Conservation (phyloP, 2,329 filamentous ascomycete species). For the Nannizzia gypsea region DNA sequence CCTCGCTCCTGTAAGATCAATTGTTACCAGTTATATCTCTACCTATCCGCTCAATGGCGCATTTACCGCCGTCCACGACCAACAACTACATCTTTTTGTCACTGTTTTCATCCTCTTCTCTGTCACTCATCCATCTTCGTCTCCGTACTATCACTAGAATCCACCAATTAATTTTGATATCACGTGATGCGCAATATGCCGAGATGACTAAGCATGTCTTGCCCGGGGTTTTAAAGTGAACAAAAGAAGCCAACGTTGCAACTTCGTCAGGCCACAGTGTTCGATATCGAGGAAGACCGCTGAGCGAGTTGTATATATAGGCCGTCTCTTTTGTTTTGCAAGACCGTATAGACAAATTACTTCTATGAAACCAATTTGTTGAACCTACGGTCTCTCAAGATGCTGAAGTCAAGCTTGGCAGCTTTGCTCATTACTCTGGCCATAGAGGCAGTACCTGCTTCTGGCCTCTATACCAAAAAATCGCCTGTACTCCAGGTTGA, state of each 20-base stretch:
- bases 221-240: not conserved
- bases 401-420: slow-evolving; percentile 31
- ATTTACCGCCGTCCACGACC: not conserved
- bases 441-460: slow-evolving; percentile 53
- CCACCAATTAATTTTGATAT: not conserved
- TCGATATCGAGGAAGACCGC: not conserved
- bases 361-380: not conserved
- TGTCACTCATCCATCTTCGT: too few species aligned
- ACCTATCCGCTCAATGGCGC: not conserved
- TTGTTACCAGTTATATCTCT: not conserved
- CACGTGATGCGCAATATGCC: not conserved
- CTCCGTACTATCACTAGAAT: not conserved
- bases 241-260: slow-evolving; percentile 1
- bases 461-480: slow-evolving; percentile 64
- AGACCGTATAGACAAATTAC: not conserved
- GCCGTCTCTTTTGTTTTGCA: not conserved
- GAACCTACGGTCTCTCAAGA: slow-evolving; percentile 14
- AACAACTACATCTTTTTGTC: too few species aligned
- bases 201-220: not conserved
- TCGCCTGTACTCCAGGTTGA: slow-evolving; percentile 79
- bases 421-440: slow-evolving; percentile 46
- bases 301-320: not conserved
- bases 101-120: too few species aligned
- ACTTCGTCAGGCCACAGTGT: not conserved
- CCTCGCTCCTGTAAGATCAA: not conserved